Percentiles rank a stretch among this genome's conserved stretches.
phyloP scores from a whole-genome alignment of 1,284 basidiomycete genomes.

The Cryptococcus maquisensis region DNA sequence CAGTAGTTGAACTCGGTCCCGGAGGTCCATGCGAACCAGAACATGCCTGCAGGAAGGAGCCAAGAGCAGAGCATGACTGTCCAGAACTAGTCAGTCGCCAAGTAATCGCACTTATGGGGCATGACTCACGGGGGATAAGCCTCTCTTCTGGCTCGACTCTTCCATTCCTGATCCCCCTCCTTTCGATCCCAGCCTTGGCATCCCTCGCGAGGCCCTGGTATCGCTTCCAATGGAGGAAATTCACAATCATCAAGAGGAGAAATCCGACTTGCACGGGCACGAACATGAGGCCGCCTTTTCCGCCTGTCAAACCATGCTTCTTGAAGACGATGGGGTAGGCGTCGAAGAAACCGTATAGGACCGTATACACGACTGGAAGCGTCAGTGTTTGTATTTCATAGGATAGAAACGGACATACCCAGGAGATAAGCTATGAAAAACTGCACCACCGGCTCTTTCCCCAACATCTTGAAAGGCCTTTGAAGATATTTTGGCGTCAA shows the following conservation, averaged over 20 bases:
- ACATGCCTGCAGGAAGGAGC: conserved; percentile 23
- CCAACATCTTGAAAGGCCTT: conserved; percentile 25
- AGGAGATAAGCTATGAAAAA: conserved; percentile 24
- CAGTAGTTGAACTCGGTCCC: conserved; percentile 16
- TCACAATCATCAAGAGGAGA: conserved; percentile 14
- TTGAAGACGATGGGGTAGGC: conserved; percentile 56
- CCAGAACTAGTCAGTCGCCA: not conserved
- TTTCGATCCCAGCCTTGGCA: conserved; percentile 16
- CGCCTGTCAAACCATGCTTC: conserved; percentile 32
- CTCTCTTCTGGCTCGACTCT: conserved; percentile 30
- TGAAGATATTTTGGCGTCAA: conserved; percentile 20
- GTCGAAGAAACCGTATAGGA: conserved; percentile 60
- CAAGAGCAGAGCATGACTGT: conserved; percentile 19
- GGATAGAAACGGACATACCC: conserved; percentile 11
- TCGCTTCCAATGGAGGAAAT: conserved; percentile 16
- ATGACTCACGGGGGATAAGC: conserved; percentile 14
- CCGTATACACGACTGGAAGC: conserved; percentile 22
- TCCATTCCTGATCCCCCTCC: conserved; percentile 20
- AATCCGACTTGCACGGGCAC: conserved; percentile 57
- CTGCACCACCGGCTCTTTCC: conserved; percentile 22
- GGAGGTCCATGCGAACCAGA: conserved; percentile 34
- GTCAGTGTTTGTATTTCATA: not conserved
- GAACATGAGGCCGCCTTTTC: conserved; percentile 59
- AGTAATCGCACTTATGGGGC: not conserved
- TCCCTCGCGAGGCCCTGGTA: conserved; percentile 17